These are phyloP conservation scores for Coemansia sp. DNA, from an alignment of 192 early-diverging fungal species.

Conservation along the genomic window DNA sequence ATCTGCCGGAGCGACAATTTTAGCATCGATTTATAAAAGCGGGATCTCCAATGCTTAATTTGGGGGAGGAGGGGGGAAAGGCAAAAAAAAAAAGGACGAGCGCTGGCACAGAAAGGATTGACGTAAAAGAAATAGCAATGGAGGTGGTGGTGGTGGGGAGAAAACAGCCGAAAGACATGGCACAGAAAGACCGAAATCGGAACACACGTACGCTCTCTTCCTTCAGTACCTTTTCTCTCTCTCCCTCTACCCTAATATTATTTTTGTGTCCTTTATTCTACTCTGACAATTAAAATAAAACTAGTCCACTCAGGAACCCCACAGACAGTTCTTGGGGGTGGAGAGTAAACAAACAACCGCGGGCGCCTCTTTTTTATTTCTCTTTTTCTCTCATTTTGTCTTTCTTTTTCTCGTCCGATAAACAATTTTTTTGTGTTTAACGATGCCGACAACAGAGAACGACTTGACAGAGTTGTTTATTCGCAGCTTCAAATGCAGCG, in stretches of 20 bases:
- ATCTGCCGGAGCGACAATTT: background rate
- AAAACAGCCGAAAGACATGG: background rate
- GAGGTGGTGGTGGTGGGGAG: background rate
- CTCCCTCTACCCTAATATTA: conserved; percentile 2
- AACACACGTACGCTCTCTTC: background rate
- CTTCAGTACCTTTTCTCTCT: background rate
- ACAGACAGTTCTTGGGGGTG: background rate
- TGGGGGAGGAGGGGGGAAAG: background rate
- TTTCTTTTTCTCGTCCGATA: background rate
- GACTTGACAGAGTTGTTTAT: conserved; percentile 54
- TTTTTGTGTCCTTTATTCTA: conserved; percentile 3
- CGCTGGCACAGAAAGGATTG: background rate
- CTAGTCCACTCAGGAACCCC: too few relatives aligned
- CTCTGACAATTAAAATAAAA: background rate
- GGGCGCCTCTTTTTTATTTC: too few relatives aligned
- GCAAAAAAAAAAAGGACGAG: background rate
- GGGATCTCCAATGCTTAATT: background rate
- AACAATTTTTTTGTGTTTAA: background rate
- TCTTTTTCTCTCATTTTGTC: background rate
- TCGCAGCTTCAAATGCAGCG: conserved; percentile 57
- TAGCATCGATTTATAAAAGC: background rate
- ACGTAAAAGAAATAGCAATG: background rate
- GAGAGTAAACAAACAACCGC: too few relatives aligned
- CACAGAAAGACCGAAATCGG: background rate
- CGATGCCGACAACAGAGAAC: conserved; percentile 42